Base-by-base conservation (phyloP, 176 grass and related monocot species). In the Phragmites australis region DNA sequence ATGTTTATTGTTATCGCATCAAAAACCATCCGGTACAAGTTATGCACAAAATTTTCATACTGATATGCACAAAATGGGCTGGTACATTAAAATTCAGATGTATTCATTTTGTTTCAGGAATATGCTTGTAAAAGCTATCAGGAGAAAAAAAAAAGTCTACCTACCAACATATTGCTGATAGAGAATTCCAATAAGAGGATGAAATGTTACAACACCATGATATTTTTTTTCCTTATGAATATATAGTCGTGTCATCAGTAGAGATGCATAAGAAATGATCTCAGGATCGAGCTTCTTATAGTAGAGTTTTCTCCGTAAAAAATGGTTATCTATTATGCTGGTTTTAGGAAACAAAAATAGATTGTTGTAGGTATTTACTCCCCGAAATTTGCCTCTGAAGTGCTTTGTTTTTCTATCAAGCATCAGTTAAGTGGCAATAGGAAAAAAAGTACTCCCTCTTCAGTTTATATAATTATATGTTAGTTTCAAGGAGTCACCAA, bases 271-370 rank as follows among this genome's bases (percentile, higher is more conserved):
- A 23, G 4, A 53, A 70, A 74, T 42, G 13, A 32, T 3, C 30
- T 74, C 32, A 87, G 76, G 14, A 56, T 8, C 13, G 23, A 29
- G 1, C 27, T 78, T 29, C 6, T 68, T 79, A 42, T 55, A 62
- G 12, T 21, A n/a, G 3, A 31, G 9, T 61, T 87, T 61, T 1
- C 40, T 72, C 6, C 10, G 17, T 68, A 49, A 40, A 66, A 76
- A 15, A 4, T 75, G n/a, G 1, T 18, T 82, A 29, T n/a, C n/a
- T n/a, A n/a, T n/a, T n/a, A n/a, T n/a, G n/a, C n/a, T n/a, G n/a
- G n/a, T n/a, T n/a, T n/a, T n/a, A n/a, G n/a, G n/a, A n/a, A n/a
- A 62, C 9, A 11, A 74, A 67, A 61, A 67, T 17, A 31, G 17
- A 67, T 72, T 9, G 15, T 14, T 17, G 43, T 46, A 75, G 65